Evolutionary conservation across 2,329 filamentous ascomycete genomes (phyloP).

Genomic region (Chalara sp.): DNA sequence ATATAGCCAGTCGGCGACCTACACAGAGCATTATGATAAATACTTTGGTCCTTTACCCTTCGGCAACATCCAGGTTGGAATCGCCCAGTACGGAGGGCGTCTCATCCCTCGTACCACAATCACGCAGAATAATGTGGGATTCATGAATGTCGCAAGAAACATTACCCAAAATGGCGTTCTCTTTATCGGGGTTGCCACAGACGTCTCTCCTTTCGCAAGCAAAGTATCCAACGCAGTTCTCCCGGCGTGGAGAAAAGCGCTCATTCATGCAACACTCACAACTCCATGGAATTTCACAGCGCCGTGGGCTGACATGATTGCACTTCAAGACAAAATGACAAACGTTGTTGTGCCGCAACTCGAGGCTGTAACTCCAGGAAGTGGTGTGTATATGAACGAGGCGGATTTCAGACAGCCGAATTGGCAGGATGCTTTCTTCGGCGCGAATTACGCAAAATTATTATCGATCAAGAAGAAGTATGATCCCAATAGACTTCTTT

Average conservation of each 20-base stretch:
- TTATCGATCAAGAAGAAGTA: conserved; percentile 40
- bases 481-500: conserved; percentile 38
- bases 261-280: conserved; percentile 26
- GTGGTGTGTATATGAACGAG: conserved; percentile 43
- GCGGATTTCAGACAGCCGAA: conserved; percentile 36
- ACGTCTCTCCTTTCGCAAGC: conserved; percentile 18
- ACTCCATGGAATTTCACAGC: conserved; percentile 27
- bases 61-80: conserved; percentile 20
- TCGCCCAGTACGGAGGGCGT: conserved; percentile 35
- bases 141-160: conserved; percentile 23
- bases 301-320: conserved; percentile 21
- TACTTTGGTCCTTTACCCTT: conserved; percentile 25
- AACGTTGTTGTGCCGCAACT: conserved; percentile 24
- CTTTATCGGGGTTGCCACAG: conserved; percentile 26
- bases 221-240: conserved; percentile 30
- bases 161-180: conserved; percentile 27
- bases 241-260: conserved; percentile 31
- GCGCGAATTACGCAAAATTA: conserved; percentile 36
- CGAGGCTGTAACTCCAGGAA: conserved; percentile 31
- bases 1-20: conserved; percentile 11
- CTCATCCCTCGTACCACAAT: conserved; percentile 34
- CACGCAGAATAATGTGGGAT: conserved; percentile 15
- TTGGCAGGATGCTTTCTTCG: conserved; percentile 38
- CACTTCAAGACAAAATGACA: conserved; percentile 24
- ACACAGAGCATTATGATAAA: conserved; percentile 23